Evolutionary conservation across 2,329 filamentous ascomycete species (phyloP), one percentile per base, ranked within the genome.

Genomic region (Gaeumannomyces sp.): DNA sequence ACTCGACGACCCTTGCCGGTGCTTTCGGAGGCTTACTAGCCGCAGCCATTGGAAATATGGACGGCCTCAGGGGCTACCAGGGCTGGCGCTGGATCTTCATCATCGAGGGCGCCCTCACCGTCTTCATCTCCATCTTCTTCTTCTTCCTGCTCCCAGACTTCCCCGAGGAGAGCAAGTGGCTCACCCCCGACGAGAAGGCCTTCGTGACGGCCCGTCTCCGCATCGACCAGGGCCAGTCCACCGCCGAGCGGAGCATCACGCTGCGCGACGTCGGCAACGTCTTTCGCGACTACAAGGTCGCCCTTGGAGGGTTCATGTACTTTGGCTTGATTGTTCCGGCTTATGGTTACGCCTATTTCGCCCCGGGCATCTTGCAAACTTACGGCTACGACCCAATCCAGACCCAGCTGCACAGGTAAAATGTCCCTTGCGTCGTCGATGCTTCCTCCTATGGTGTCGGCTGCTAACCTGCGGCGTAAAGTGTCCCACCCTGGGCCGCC

Each of bases 51-150:
- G 91, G 91, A n/a, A 91, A 95, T 72, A 93, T 97, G 91, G 85
- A 92, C 68, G 84, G 85, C 3, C 68, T 90, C 14, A 76, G 80
- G 11, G 86, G 85, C 28, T 95, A 93, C 71, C 70, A 75, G 1
- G 91, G 89, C 13, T 95, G 91, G 91, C 80, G 90, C 64, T 93
- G 89, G 89, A 90, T 93, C 68, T 93, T 94, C 73, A 90, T 97
- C 71, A 76, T 94, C 10, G 91, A 93, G 74, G 90, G 90, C 7
- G 69, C 79, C 5, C 75, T 90, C 16, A 91, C 89, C 13, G 83
- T 84, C 65, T 71, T 89, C 31, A 78, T 89, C 60, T 83, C 85
- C 57, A 72, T 90, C 64, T 69, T 84, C 62, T 88, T 89, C 73
- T 89, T 84, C 76, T 93, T 92, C 73, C 75, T 85, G 57, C 85